These are phyloP conservation scores for Cinchona pubescens DNA, from an alignment of 257 asterid genomes.

Conservation along the genomic window DNA sequence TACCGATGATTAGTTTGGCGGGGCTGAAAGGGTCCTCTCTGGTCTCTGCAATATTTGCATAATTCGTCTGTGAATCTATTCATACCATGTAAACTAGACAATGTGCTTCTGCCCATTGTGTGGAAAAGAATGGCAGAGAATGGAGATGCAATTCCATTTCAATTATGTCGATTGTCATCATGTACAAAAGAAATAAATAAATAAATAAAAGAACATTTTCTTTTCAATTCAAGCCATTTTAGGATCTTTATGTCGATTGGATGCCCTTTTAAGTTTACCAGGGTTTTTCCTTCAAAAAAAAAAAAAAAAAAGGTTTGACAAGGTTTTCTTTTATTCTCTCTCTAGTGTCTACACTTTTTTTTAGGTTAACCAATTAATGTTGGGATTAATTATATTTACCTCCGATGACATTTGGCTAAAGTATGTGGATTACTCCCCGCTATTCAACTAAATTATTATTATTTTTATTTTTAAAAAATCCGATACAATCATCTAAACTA, in stretches of 20 bases:
- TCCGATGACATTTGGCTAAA: too few relatives aligned
- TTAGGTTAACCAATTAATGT: too few relatives aligned
- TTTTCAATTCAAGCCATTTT: not conserved
- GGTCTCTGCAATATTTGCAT: not conserved
- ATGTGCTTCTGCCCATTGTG: not conserved
- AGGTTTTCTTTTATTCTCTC: too few relatives aligned
- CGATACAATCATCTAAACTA: too few relatives aligned
- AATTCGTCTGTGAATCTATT: constrained; percentile 1
- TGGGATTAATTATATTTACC: too few relatives aligned
- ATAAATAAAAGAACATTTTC: not conserved
- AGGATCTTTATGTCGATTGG: too few relatives aligned
- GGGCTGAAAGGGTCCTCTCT: not conserved
- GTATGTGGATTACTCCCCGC: too few relatives aligned
- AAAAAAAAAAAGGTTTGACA: too few relatives aligned
- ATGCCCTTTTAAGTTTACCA: too few relatives aligned
- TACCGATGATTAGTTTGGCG: not conserved
- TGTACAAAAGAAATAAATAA: not conserved
- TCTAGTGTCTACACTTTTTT: too few relatives aligned
- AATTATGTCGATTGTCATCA: not conserved
- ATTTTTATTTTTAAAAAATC: too few relatives aligned
- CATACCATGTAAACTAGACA: not conserved
- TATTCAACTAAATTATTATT: too few relatives aligned
- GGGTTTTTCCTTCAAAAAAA: not conserved
- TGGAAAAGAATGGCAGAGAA: not conserved
- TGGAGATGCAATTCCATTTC: not conserved